These are phyloP conservation scores for Oldenlandia corymbosa DNA, from an alignment of 257 asterid genomes.

Conservation along the genomic window DNA sequence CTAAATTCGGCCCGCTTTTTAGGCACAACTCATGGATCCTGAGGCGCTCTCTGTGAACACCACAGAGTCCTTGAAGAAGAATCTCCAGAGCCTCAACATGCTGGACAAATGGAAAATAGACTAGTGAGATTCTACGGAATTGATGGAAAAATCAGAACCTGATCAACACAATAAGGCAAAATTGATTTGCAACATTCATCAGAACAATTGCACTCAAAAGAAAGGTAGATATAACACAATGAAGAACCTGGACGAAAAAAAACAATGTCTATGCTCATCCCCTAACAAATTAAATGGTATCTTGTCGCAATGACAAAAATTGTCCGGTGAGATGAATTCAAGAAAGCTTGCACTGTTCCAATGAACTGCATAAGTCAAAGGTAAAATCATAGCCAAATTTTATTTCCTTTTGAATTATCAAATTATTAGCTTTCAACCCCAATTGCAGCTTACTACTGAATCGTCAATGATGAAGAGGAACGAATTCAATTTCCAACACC, in stretches of 20 bases:
- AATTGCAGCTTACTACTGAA: background rate
- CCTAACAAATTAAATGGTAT: background rate
- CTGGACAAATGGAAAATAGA: constrained; percentile 32
- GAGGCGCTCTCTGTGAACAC: constrained; percentile 73
- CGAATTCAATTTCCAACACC: background rate
- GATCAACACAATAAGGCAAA: background rate
- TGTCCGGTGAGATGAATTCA: too few species aligned
- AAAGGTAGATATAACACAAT: background rate
- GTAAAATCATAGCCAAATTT: background rate
- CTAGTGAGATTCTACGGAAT: background rate
- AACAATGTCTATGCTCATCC: background rate
- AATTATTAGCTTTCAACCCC: background rate
- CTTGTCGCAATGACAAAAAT: too few species aligned
- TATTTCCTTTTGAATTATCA: too few species aligned
- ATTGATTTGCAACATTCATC: background rate
- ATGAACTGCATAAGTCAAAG: background rate
- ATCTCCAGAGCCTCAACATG: constrained; percentile 93
- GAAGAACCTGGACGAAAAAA: background rate
- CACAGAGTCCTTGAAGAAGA: constrained; percentile 93
- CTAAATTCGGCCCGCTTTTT: constrained; percentile 76
- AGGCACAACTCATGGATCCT: constrained; percentile 80
- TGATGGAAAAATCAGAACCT: background rate
- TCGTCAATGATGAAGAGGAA: background rate
- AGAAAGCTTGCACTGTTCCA: background rate
- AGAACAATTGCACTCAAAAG: too few species aligned